A percentile compares a stretch with the other conserved stretches of the same genome.
phyloP scores from a whole-genome alignment of 495 filamentous ascomycete species.

The Achaetomiella virescens region DNA sequence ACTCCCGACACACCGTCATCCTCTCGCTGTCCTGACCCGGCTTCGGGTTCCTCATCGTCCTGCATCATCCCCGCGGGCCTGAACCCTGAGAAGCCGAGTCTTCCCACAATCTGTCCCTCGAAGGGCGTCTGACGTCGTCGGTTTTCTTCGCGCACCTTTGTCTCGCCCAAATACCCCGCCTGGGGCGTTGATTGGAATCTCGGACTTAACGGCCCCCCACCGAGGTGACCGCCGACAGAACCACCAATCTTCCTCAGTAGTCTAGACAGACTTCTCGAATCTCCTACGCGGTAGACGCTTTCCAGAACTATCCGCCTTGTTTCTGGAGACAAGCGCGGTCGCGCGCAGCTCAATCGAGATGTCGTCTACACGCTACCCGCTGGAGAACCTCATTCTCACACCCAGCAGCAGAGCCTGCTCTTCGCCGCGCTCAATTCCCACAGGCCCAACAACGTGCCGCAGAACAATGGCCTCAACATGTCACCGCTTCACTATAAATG shows the following conservation, averaged over 20 bases:
- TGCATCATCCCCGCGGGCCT: too few relatives aligned
- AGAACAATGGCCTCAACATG: slow-evolving; percentile 37
- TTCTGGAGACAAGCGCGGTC: not conserved
- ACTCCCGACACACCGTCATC: too few relatives aligned
- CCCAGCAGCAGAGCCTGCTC: slow-evolving; percentile 83
- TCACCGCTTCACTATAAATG: slow-evolving; percentile 49
- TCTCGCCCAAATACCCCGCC: slow-evolving; percentile 4
- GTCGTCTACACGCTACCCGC: slow-evolving; percentile 38
- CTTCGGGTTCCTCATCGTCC: too few relatives aligned
- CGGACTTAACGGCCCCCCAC: slow-evolving; percentile 6
- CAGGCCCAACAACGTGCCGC: slow-evolving; percentile 29
- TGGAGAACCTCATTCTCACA: slow-evolving; percentile 55
- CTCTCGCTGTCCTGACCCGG: too few relatives aligned
- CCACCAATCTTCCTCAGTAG: not conserved
- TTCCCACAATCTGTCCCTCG: not conserved
- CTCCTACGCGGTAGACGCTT: not conserved
- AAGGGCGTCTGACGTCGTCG: slow-evolving; percentile 7
- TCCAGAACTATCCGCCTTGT: too few relatives aligned
- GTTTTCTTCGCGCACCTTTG: not conserved
- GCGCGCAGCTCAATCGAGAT: slow-evolving; percentile 33
- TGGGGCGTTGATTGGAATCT: not conserved
- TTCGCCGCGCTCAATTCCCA: slow-evolving; percentile 85
- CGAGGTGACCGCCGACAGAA: not conserved
- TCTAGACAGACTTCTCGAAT: not conserved
- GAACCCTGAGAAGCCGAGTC: too few relatives aligned